These are phyloP conservation scores for Dendryphion nanum DNA, from an alignment of 2,329 filamentous ascomycete species.

Conservation along the genomic window DNA sequence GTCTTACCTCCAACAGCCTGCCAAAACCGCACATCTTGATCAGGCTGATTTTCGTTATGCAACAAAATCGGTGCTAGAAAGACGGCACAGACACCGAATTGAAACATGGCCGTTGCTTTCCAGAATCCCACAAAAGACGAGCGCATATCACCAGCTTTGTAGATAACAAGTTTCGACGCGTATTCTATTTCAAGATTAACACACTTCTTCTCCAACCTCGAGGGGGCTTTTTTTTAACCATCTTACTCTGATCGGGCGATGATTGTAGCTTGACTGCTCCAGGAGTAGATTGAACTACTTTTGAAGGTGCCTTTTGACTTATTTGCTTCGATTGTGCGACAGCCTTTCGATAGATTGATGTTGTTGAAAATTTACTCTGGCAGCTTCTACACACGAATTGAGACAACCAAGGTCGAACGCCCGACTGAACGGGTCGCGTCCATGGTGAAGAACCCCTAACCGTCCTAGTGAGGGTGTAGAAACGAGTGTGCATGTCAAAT, in stretches of 20 bases:
- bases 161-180: slow-evolving; percentile 32
- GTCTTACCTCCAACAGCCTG: slow-evolving; percentile 30
- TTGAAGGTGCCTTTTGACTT: slow-evolving; percentile 8
- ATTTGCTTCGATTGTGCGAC: slow-evolving; percentile 14
- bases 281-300: background rate
- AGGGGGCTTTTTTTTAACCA: no score
- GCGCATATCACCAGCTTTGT: slow-evolving; percentile 37
- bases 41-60: slow-evolving; percentile 33
- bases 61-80: slow-evolving; percentile 33
- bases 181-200: slow-evolving; percentile 14
- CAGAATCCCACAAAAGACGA: slow-evolving; percentile 36
- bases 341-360: slow-evolving; percentile 19
- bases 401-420: slow-evolving; percentile 6
- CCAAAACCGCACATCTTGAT: slow-evolving; percentile 22
- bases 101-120: slow-evolving; percentile 35
- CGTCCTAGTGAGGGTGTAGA: slow-evolving; percentile 18
- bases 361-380: slow-evolving; percentile 31
- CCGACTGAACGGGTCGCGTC: slow-evolving; percentile 2
- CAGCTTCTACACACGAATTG: slow-evolving; percentile 26
- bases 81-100: slow-evolving; percentile 31
- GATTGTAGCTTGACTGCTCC: background rate
- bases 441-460: slow-evolving; percentile 16
- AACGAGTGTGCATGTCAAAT: slow-evolving; percentile 26
- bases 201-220: background rate
- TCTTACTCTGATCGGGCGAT: slow-evolving; percentile 19